Percentiles rank a stretch among this genome's conserved stretches.
Evolutionary conservation across 2,329 filamentous ascomycete species (phyloP).

Genomic region (Fusarium sp.): DNA sequence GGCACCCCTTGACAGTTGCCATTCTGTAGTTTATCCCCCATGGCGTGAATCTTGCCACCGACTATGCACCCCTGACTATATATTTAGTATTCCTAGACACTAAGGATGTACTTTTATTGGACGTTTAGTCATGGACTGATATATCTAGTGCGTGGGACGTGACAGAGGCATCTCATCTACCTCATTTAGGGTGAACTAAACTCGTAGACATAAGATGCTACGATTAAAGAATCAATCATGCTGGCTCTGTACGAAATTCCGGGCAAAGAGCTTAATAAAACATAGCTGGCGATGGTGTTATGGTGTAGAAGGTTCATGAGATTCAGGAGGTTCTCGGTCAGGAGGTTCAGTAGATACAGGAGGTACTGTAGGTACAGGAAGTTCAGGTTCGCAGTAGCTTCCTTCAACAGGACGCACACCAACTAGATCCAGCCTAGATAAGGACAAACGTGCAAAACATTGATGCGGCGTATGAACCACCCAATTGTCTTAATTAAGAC

Average conservation of each 20-base stretch:
- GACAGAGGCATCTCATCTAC: background rate
- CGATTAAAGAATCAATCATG: background rate
- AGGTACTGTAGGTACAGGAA: too few species aligned
- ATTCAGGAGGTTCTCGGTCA: too few species aligned
- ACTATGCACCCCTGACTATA: background rate
- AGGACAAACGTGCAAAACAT: background rate
- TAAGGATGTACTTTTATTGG: background rate
- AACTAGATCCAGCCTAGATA: background rate
- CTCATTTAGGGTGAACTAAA: background rate
- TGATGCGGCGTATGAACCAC: background rate
- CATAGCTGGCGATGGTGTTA: too few species aligned
- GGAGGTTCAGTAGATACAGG: too few species aligned
- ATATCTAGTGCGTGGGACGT: background rate
- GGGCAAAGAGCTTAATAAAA: background rate
- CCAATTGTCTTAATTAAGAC: accelerated
- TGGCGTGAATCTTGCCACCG: background rate
- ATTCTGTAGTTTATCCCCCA: background rate
- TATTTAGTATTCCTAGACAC: accelerated
- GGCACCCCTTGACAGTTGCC: background rate
- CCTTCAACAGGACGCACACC: background rate
- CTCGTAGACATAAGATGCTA: background rate
- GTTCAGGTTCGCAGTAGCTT: background rate
- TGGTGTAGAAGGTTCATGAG: too few species aligned
- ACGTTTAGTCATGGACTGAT: background rate
- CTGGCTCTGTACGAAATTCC: too few species aligned